Evolutionary conservation across 1,284 basidiomycete species (phyloP).

Genomic region (Ceratobasidium sp.): DNA sequence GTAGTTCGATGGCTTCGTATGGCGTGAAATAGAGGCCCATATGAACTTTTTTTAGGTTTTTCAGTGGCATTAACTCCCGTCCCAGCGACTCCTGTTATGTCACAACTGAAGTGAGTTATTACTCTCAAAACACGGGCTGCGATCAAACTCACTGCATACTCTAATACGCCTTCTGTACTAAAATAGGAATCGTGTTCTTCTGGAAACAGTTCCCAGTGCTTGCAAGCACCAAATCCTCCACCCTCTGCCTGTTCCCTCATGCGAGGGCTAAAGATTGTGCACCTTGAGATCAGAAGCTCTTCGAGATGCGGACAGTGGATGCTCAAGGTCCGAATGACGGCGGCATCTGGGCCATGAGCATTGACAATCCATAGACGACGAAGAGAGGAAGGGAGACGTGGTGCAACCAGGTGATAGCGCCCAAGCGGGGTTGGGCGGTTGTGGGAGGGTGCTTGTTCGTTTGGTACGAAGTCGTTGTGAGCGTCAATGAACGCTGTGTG

Average conservation of each 20-base stretch:
- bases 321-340: conserved; percentile 1
- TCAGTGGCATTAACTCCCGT: background rate
- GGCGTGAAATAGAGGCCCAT: conserved; percentile 29
- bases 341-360: conserved; percentile 35
- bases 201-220: conserved; percentile 19
- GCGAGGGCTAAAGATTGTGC: conserved; percentile 25
- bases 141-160: conserved; percentile 24
- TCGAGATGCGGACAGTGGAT: conserved; percentile 24
- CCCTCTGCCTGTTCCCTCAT: background rate
- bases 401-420: background rate
- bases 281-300: conserved; percentile 18
- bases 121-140: background rate
- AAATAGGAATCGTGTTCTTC: conserved; percentile 21
- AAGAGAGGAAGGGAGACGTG: conserved; percentile 15
- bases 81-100: conserved; percentile 8
- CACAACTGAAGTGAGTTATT: background rate
- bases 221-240: background rate
- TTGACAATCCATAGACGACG: conserved; percentile 28
- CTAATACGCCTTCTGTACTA: conserved; percentile 5
- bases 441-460: background rate
- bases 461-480: conserved; percentile 12
- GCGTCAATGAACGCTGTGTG: conserved; percentile 29
- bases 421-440: background rate
- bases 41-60: conserved; percentile 3
- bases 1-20: conserved; percentile 12